Evolutionary conservation across 257 asterid species (phyloP), one percentile per base, ranked within the genome.

Genomic region (Salvia miltiorrhiza): DNA sequence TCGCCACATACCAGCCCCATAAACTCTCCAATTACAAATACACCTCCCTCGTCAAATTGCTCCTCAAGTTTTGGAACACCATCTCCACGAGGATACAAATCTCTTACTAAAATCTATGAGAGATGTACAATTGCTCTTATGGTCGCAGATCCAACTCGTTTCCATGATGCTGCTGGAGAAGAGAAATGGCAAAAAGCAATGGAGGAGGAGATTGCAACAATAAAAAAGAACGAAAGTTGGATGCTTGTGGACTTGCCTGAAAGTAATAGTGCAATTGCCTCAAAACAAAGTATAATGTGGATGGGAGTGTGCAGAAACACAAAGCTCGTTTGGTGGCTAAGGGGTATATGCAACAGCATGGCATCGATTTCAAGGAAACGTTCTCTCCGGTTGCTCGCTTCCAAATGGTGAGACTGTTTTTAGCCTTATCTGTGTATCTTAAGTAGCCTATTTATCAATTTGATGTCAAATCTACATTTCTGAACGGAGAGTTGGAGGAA

Each of bases 171-270:
- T 0, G 54, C 4, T 47, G 59, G 32, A 21, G 33, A 52, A 21
- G 59, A 52, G n/a, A 52, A 52, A 14, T 52, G 59, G 33, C 33
- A 9, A 8, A 52, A 52, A 0, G 59, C 59, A 52, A 52, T 52
- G n/a, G 58, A 50, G 58, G 58, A 50, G 58, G 58, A 50, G 12
- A 50, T 50, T 0, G 21, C 3, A 12, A 55, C 45, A 4, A 61
- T 61, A 13, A 9, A 48, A 71, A 71, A 67, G 8, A 13, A 74
- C 26, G 47, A 1, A 5, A 74, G 62, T 4, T 73, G 65, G 78
- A 49, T 63, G 16, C 57, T 65, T 5, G 43, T 0, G 1, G 56
- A 67, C 7, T 37, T 33, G 8, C 37, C 64, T 0, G 41, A 45
- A 39, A 49, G 9, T 4, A 45, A 54, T 9, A 55, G 16, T 52